phyloP scores from a whole-genome alignment of 148 eudicot genomes.

The Vaccinium macrocarpon region DNA sequence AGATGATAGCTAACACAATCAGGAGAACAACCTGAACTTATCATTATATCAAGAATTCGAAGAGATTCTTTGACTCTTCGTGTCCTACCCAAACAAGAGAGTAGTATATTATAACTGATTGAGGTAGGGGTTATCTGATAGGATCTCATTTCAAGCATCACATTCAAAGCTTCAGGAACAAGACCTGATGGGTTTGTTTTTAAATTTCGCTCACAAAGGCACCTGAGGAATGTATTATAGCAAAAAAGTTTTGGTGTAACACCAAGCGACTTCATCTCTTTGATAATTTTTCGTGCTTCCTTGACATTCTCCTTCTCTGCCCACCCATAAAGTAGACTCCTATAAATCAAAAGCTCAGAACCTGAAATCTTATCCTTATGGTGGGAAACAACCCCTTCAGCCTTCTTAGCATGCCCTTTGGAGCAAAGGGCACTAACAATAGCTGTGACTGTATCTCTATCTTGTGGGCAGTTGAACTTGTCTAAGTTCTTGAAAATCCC shows the following conservation, averaged over 20 bases:
- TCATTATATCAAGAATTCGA: conserved; percentile 39
- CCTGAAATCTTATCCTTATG: conserved; percentile 50
- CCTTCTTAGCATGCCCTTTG: conserved; percentile 57
- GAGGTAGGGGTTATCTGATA: conserved; percentile 45
- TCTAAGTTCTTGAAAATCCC: conserved; percentile 61
- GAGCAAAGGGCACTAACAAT: conserved; percentile 54
- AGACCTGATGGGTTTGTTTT: conserved; percentile 57
- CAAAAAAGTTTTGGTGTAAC: conserved; percentile 53
- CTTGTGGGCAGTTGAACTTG: conserved; percentile 50
- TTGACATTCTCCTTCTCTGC: conserved; percentile 46
- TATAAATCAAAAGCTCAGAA: conserved; percentile 44
- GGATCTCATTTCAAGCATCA: conserved; percentile 61
- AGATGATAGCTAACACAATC: conserved; percentile 62
- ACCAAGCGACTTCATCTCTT: conserved; percentile 52
- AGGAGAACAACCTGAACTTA: conserved; percentile 46
- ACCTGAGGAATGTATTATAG: conserved; percentile 54
- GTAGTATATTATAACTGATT: conserved; percentile 48
- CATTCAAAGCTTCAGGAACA: conserved; percentile 63
- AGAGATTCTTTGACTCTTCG: conserved; percentile 61
- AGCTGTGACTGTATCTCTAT: conserved; percentile 40
- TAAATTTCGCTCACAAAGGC: conserved; percentile 56
- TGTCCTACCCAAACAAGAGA: conserved; percentile 51
- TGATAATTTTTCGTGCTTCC: conserved; percentile 52
- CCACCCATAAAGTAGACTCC: conserved; percentile 59
- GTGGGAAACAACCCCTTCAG: conserved; percentile 54